Evolutionary conservation across 768 basidiomycete species (phyloP).

Genomic region (Fomitopsis pulvina): DNA sequence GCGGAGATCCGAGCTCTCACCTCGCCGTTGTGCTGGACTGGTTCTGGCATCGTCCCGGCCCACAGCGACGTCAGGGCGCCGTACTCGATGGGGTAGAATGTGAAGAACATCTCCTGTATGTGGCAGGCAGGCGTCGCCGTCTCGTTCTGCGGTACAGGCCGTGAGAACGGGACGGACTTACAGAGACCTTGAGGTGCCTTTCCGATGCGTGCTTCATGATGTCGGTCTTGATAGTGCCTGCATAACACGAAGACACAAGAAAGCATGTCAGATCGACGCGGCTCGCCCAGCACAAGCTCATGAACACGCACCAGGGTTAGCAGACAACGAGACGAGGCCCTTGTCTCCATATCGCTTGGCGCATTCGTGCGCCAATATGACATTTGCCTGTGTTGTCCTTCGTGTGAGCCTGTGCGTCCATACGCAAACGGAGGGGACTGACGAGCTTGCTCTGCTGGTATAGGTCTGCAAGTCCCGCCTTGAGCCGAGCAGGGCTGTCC

Average conservation of each 20-base stretch:
- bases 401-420: slow-evolving; percentile 41
- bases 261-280: too few species aligned
- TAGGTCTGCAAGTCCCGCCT: slow-evolving; percentile 11
- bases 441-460: slow-evolving; percentile 43
- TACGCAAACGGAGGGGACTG: slow-evolving; percentile 30
- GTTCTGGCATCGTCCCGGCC: slow-evolving; percentile 31
- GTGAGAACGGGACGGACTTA: slow-evolving; percentile 12
- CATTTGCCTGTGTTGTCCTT: slow-evolving; percentile 36
- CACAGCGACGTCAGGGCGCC: slow-evolving; percentile 24
- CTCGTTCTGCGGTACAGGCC: too few species aligned
- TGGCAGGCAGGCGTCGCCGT: too few species aligned
- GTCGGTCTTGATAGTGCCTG: background rate
- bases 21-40: slow-evolving; percentile 32
- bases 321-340: slow-evolving; percentile 34
- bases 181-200: slow-evolving; percentile 33
- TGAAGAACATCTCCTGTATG: background rate
- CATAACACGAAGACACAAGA: background rate
- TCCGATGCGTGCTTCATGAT: background rate
- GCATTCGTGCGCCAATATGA: slow-evolving; percentile 38
- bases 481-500: slow-evolving; percentile 21
- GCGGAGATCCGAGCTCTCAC: slow-evolving; percentile 12
- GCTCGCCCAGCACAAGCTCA: too few species aligned
- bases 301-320: slow-evolving; percentile 38
- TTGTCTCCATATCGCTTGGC: slow-evolving; percentile 40
- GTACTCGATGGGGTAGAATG: background rate